Conservation (phyloP, 1,284 basidiomycete species). For the Rhodotorula sp. region DNA sequence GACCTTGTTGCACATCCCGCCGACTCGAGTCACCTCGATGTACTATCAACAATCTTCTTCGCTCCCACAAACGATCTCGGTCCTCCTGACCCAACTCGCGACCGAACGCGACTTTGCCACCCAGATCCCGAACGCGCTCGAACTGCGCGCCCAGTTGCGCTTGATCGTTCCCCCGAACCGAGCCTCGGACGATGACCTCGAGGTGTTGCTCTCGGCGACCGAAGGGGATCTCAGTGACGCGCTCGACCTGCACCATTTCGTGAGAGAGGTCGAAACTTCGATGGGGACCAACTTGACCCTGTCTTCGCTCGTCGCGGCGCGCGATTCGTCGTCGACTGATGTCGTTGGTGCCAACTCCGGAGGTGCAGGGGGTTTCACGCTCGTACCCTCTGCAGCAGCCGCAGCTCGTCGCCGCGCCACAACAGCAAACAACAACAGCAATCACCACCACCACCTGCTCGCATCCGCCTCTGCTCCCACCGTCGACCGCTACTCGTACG, state of each 20-base stretch:
- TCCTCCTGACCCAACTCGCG: constrained; percentile 24
- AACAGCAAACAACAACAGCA: neutral
- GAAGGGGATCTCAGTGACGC: constrained; percentile 34
- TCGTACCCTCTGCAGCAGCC: neutral
- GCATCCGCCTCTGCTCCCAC: no score
- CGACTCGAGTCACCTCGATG: constrained; percentile 20
- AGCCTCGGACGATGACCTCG: constrained; percentile 16
- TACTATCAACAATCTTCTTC: constrained; percentile 28
- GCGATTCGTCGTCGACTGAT: constrained; percentile 1
- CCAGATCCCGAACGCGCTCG: constrained; percentile 7
- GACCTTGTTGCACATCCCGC: constrained; percentile 24
- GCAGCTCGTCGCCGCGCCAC: neutral
- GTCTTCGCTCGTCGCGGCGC: constrained; percentile 14
- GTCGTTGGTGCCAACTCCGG: neutral
- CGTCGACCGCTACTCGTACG: neutral
- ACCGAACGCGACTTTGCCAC: constrained; percentile 26
- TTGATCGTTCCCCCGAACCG: constrained; percentile 7
- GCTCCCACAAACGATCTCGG: constrained; percentile 23
- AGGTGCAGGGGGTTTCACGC: neutral
- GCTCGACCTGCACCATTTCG: constrained; percentile 32
- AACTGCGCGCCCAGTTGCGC: constrained; percentile 7
- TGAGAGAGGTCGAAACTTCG: constrained; percentile 19
- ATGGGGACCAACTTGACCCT: constrained; percentile 23
- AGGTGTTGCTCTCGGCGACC: constrained; percentile 27
- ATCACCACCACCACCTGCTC: neutral